These are phyloP conservation scores for Blastobotrys peoriensis DNA, from an alignment of 805 yeast species.

Conservation along the genomic window DNA sequence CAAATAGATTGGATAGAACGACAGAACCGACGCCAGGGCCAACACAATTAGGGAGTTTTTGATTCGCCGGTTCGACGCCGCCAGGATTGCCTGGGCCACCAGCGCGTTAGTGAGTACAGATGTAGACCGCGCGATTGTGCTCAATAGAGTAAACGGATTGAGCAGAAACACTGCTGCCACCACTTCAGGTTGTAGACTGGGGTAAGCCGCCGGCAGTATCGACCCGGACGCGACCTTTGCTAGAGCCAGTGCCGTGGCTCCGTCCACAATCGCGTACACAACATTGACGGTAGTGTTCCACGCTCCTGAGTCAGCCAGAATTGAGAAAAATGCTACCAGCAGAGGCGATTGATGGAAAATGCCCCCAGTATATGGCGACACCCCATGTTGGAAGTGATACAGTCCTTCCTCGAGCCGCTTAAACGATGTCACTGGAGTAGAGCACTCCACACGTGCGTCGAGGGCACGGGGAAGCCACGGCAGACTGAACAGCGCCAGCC, in stretches of 20 bases:
- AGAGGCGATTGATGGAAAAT: slow-evolving; percentile 83
- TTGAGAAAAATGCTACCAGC: slow-evolving; percentile 46
- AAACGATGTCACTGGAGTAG: slow-evolving; percentile 71
- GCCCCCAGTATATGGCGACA: slow-evolving; percentile 76
- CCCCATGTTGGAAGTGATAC: slow-evolving; percentile 48
- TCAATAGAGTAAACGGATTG: slow-evolving; percentile 72
- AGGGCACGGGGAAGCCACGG: slow-evolving; percentile 30
- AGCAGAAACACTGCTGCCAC: slow-evolving; percentile 62
- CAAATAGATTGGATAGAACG: slow-evolving; percentile 56
- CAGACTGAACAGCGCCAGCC: slow-evolving; percentile 19
- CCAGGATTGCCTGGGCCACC: slow-evolving; percentile 42
- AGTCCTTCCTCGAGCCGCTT: slow-evolving; percentile 59
- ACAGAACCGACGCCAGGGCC: slow-evolving; percentile 58
- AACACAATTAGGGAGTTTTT: slow-evolving; percentile 45
- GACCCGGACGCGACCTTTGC: slow-evolving; percentile 18
- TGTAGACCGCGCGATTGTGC: slow-evolving; percentile 66
- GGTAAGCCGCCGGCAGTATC: slow-evolving; percentile 21
- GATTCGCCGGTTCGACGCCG: slow-evolving; percentile 37
- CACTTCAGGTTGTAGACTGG: slow-evolving; percentile 33
- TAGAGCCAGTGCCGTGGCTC: slow-evolving; percentile 49
- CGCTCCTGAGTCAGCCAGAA: slow-evolving; percentile 24
- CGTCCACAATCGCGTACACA: slow-evolving; percentile 56
- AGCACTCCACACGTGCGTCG: slow-evolving; percentile 52
- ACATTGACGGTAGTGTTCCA: slow-evolving; percentile 25
- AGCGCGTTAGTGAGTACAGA: slow-evolving; percentile 54